phyloP scores from a whole-genome alignment of 2,329 filamentous ascomycete genomes.

The Volutella citrinella region DNA sequence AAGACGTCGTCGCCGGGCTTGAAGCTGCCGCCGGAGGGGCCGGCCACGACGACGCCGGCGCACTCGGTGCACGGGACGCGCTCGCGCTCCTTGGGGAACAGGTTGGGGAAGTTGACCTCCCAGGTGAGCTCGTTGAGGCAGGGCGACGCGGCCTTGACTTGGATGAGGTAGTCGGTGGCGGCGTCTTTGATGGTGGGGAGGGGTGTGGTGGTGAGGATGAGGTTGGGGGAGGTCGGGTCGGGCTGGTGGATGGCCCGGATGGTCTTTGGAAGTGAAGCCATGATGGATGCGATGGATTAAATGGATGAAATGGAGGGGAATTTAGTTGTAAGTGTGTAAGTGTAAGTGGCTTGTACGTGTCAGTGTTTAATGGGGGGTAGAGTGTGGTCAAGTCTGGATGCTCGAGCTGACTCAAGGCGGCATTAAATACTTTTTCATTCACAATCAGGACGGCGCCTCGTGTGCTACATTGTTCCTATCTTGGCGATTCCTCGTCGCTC shows the following conservation, averaged over 20 bases:
- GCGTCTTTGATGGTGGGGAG: conserved; percentile 19
- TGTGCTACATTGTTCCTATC: too few relatives aligned
- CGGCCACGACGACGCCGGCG: conserved; percentile 34
- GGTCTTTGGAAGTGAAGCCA: conserved; percentile 10
- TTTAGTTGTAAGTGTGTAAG: not conserved
- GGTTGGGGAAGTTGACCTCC: conserved; percentile 19
- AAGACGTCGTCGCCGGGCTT: conserved; percentile 33
- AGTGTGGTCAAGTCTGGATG: too few relatives aligned
- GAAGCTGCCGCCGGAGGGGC: conserved; percentile 29
- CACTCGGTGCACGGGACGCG: conserved; percentile 37
- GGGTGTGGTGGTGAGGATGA: conserved; percentile 17
- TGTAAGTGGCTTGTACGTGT: not conserved
- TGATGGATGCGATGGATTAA: not conserved
- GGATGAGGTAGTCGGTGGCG: conserved; percentile 28
- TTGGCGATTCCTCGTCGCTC: too few relatives aligned
- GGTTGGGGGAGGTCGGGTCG: conserved; percentile 14
- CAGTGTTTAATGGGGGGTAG: too few relatives aligned
- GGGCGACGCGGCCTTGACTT: conserved; percentile 31
- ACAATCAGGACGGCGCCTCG: too few relatives aligned
- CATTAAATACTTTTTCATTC: too few relatives aligned
- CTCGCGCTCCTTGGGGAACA: conserved; percentile 20
- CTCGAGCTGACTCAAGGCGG: too few relatives aligned
- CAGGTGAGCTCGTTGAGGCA: conserved; percentile 33
- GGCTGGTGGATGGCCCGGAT: conserved; percentile 24
- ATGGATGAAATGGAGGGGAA: too few relatives aligned